Conservation (phyloP, 1,284 basidiomycete species). For the Pulchroboletus neoregius region DNA sequence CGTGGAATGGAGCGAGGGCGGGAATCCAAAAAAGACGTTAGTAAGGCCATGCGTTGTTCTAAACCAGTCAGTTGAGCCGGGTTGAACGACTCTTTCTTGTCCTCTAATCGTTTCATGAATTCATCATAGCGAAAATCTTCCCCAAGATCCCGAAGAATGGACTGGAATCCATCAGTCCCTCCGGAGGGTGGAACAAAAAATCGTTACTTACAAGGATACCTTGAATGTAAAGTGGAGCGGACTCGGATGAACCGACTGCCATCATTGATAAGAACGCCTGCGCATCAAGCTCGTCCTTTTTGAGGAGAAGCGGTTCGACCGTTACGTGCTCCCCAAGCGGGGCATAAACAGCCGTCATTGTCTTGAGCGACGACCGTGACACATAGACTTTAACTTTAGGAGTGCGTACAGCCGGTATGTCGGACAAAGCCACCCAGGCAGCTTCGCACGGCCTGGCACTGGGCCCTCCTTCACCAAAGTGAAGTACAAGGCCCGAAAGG, state of each 20-base stretch:
- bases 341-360: slow-evolving; percentile 54
- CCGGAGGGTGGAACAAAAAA: background rate
- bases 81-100: slow-evolving; percentile 49
- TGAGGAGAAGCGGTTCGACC: slow-evolving; percentile 55
- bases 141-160: slow-evolving; percentile 47
- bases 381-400: slow-evolving; percentile 59
- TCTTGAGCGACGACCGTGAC: slow-evolving; percentile 56
- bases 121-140: slow-evolving; percentile 42
- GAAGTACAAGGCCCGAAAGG: slow-evolving; percentile 60
- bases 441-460: slow-evolving; percentile 58
- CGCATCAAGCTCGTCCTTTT: slow-evolving; percentile 62
- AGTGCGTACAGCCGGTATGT: slow-evolving; percentile 35
- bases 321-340: slow-evolving; percentile 45
- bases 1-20: slow-evolving; percentile 12
- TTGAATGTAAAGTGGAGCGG: slow-evolving; percentile 64
- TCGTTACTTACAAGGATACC: slow-evolving; percentile 47
- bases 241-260: slow-evolving; percentile 56
- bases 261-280: slow-evolving; percentile 65
- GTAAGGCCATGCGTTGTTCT: slow-evolving; percentile 55
- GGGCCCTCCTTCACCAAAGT: slow-evolving; percentile 63
- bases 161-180: slow-evolving; percentile 19
- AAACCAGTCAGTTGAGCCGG: slow-evolving; percentile 48
- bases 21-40: slow-evolving; percentile 49
- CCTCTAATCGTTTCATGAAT: slow-evolving; percentile 47
- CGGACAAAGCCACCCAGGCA: slow-evolving; percentile 51